These are phyloP conservation scores for Phoenix dactylifera DNA, from an alignment of 176 grass and related monocot genomes.

Conservation along the genomic window DNA sequence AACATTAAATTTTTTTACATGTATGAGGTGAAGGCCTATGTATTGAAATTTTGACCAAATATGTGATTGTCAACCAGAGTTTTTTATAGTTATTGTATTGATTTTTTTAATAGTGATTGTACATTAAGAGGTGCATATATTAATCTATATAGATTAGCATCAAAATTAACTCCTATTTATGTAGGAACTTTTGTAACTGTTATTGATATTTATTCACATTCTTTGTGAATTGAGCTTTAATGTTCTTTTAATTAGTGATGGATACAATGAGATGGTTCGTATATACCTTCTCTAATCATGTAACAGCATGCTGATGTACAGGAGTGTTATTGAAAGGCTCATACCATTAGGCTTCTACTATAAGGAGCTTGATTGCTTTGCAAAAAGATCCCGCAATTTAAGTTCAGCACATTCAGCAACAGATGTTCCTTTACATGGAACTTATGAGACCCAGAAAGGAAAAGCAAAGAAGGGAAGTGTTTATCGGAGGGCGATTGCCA, in stretches of 20 bases:
- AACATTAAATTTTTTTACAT: background rate
- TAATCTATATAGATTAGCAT: no score
- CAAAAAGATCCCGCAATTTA: constrained; percentile 63
- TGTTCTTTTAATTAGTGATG: background rate
- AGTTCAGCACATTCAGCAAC: constrained; percentile 63
- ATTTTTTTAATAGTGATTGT: constrained; percentile 5
- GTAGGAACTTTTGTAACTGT: no score
- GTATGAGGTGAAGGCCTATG: no score
- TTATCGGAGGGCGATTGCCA: constrained; percentile 80
- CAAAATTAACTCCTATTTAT: no score
- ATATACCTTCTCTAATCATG: no score
- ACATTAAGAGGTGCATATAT: no score
- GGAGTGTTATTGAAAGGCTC: constrained; percentile 16
- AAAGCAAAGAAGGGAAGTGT: constrained; percentile 64
- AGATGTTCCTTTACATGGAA: constrained; percentile 32
- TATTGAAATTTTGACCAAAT: background rate
- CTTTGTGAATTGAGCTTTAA: background rate
- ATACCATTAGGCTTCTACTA: constrained; percentile 84
- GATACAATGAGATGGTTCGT: no score
- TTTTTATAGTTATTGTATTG: constrained; percentile 20
- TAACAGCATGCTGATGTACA: no score
- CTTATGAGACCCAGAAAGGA: constrained; percentile 24
- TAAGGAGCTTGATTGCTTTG: constrained; percentile 79
- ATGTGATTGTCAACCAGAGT: no score
- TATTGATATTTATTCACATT: no score